Percentiles rank a stretch among this genome's conserved stretches.
These are phyloP conservation scores for Sporothrix euskadiensis DNA, from an alignment of 2,329 filamentous ascomycete genomes.

Conservation along the genomic window DNA sequence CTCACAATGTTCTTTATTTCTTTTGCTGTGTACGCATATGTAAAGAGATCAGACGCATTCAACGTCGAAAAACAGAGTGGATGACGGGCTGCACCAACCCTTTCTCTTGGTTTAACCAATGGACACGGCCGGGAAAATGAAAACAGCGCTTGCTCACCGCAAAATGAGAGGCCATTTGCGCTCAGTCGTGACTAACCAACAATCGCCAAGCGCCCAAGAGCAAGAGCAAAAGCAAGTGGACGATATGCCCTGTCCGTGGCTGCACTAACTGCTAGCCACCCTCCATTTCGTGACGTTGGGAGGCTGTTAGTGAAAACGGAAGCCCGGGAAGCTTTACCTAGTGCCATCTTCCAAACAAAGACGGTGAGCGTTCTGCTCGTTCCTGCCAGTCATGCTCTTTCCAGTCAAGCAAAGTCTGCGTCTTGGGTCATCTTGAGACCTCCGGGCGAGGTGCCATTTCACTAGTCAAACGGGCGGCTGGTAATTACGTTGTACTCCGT, in stretches of 20 bases:
- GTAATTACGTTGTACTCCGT: background rate
- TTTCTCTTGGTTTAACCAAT: background rate
- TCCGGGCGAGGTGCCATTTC: background rate
- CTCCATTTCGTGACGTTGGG: slow-evolving; percentile 5
- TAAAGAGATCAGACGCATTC: background rate
- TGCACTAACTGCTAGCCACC: slow-evolving; percentile 21
- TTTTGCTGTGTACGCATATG: too few relatives aligned
- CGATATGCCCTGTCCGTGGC: slow-evolving; percentile 8
- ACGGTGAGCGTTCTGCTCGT: slow-evolving; percentile 20
- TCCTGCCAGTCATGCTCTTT: slow-evolving; percentile 7
- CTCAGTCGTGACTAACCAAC: slow-evolving; percentile 9
- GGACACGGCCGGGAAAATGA: slow-evolving; percentile 1
- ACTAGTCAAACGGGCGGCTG: slow-evolving; percentile 14
- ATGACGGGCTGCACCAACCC: background rate
- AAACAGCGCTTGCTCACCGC: slow-evolving; percentile 19
- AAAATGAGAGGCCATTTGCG: slow-evolving; percentile 18
- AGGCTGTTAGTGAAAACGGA: slow-evolving; percentile 22
- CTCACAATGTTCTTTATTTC: too few relatives aligned
- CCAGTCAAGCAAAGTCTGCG: too few relatives aligned
- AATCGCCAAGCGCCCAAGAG: slow-evolving; percentile 4
- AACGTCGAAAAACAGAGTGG: background rate
- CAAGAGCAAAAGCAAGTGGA: slow-evolving; percentile 11
- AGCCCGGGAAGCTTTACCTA: slow-evolving; percentile 27
- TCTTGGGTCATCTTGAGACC: too few relatives aligned
- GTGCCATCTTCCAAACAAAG: slow-evolving; percentile 19